These are phyloP conservation scores for Auriscalpium orientale DNA, from an alignment of 768 basidiomycete species.

Conservation along the genomic window DNA sequence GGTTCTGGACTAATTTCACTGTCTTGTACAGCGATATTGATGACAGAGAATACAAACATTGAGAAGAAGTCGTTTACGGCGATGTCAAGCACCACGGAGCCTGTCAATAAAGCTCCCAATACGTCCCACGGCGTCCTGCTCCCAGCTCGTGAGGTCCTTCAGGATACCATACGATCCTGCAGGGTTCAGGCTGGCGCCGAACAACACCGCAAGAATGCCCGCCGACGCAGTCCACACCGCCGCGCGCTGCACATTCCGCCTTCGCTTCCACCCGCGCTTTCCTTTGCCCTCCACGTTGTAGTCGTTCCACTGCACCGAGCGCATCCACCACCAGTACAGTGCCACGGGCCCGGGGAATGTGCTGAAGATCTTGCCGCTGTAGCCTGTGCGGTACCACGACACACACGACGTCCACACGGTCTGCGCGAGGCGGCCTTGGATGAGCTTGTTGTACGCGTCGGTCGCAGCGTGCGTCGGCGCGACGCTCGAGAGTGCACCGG, in stretches of 20 bases:
- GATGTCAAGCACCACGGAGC: too few species aligned
- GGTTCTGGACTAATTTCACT: neutral
- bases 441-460: slow-evolving; percentile 42
- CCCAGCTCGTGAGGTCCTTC: too few species aligned
- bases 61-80: too few species aligned
- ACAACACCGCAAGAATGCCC: neutral
- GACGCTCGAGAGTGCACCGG: slow-evolving; percentile 40
- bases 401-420: slow-evolving; percentile 49
- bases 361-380: slow-evolving; percentile 32
- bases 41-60: too few species aligned
- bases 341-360: slow-evolving; percentile 48
- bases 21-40: too few species aligned
- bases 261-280: slow-evolving; percentile 23
- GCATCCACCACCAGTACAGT: slow-evolving; percentile 46
- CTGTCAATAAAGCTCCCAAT: too few species aligned
- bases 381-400: slow-evolving; percentile 43
- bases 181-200: too few species aligned
- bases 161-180: too few species aligned
- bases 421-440: slow-evolving; percentile 38
- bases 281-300: slow-evolving; percentile 36
- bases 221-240: neutral
- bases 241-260: neutral
- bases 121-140: too few species aligned
- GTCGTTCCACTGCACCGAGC: slow-evolving; percentile 34
- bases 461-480: slow-evolving; percentile 40